phyloP scores from a whole-genome alignment of 2,329 filamentous ascomycete species.

The Calonectria montana region DNA sequence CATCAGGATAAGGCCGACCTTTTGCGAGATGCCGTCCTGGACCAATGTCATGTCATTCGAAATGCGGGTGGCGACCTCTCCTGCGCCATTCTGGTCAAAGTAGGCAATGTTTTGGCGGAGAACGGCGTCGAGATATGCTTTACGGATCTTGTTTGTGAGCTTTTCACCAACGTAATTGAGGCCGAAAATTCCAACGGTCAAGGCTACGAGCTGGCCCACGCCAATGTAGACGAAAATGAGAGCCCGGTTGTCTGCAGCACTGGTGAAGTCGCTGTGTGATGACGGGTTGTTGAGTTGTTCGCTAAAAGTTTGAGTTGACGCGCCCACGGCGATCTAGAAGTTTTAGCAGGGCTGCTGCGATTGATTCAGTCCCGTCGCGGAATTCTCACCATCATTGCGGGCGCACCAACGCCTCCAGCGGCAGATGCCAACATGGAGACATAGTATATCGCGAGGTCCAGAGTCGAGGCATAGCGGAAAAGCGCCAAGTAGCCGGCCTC shows the following conservation, averaged over 20 bases:
- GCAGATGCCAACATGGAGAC: slow-evolving; percentile 71
- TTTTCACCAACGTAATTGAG: slow-evolving; percentile 27
- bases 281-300: slow-evolving; percentile 34
- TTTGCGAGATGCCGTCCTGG: slow-evolving; percentile 87
- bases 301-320: not conserved
- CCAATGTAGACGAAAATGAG: slow-evolving; percentile 82
- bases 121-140: slow-evolving; percentile 56
- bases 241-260: slow-evolving; percentile 63
- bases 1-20: slow-evolving; percentile 76
- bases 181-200: slow-evolving; percentile 83
- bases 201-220: slow-evolving; percentile 77
- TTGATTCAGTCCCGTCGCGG: slow-evolving; percentile 52
- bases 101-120: slow-evolving; percentile 62
- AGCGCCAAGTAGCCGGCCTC: slow-evolving; percentile 70
- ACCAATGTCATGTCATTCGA: slow-evolving; percentile 87
- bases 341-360: not conserved
- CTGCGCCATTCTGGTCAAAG: slow-evolving; percentile 55
- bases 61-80: slow-evolving; percentile 59
- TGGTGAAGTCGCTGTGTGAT: slow-evolving; percentile 63
- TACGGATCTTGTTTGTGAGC: slow-evolving; percentile 54
- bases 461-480: slow-evolving; percentile 72
- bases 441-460: slow-evolving; percentile 68
- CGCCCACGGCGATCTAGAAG: not conserved
- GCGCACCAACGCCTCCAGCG: slow-evolving; percentile 74
- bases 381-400: slow-evolving; percentile 78